Base-by-base conservation (phyloP, 306 rosid species). In the Lathyrus oleraceus region DNA sequence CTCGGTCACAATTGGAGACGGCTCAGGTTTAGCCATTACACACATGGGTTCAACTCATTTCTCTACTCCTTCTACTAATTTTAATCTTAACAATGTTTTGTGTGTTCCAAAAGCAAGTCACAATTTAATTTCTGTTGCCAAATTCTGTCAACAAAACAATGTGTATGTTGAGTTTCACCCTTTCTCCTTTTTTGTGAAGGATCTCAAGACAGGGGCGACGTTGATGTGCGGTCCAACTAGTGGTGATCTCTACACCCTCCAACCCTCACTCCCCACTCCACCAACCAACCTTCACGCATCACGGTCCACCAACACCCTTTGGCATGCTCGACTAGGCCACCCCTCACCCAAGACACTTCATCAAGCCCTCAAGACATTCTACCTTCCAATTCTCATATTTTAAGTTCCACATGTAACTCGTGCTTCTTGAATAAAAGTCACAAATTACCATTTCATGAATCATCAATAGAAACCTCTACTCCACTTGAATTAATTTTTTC, bases 81-180 rank as follows among this genome's bases (percentile, higher is more conserved):
- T 47, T 47, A 47, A 47, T n/a, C 52, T 47, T 15, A n/a, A 47
- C 1, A 47, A 47, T 47, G 52, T 47, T 47, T 44, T 13, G 52
- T 47, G 52, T 47, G 52, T 47, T n/a, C 52, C 52, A 47, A 47
- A 47, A 47, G 52, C 52, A 47, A 47, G 52, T n/a, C 52, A 47
- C 0, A 47, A n/a, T n/a, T n/a, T n/a, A n/a, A n/a, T n/a, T n/a
- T n/a, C n/a, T n/a, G n/a, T n/a, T n/a, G n/a, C n/a, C n/a, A n/a
- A n/a, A n/a, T n/a, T n/a, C n/a, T n/a, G n/a, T n/a, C n/a, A n/a
- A n/a, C n/a, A n/a, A n/a, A n/a, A n/a, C n/a, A n/a, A n/a, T n/a
- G n/a, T n/a, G n/a, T n/a, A n/a, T n/a, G n/a, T n/a, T n/a, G n/a
- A n/a, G n/a, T n/a, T n/a, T n/a, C n/a, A n/a, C n/a, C n/a, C n/a